Percentiles rank a stretch among this genome's conserved stretches.
These are phyloP conservation scores for Fusarium udum DNA, from an alignment of 2,329 filamentous ascomycete genomes.

Conservation along the genomic window DNA sequence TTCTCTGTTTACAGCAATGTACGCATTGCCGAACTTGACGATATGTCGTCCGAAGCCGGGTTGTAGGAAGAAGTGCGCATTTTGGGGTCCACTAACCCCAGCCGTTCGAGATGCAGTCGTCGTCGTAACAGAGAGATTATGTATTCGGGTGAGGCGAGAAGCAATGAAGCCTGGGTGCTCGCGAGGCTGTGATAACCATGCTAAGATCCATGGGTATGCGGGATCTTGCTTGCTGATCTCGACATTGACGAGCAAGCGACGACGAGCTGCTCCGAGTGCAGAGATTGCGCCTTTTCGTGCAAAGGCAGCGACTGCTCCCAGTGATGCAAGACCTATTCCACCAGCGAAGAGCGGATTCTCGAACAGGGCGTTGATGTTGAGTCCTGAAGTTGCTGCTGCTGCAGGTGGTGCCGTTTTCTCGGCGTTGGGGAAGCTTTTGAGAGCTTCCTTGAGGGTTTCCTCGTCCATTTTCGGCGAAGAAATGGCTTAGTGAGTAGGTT, in stretches of 20 bases:
- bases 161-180: slow-evolving; percentile 68
- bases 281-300: slow-evolving; percentile 80
- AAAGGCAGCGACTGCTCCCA: slow-evolving; percentile 84
- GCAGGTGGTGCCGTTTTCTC: slow-evolving; percentile 47
- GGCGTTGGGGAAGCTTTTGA: slow-evolving; percentile 34
- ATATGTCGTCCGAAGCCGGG: slow-evolving; percentile 92
- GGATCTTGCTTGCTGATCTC: slow-evolving; percentile 95
- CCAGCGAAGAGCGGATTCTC: slow-evolving; percentile 72
- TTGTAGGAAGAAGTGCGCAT: slow-evolving; percentile 86
- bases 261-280: slow-evolving; percentile 77
- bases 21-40: slow-evolving; percentile 85
- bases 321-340: slow-evolving; percentile 89
- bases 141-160: slow-evolving; percentile 66
- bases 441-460: slow-evolving; percentile 26
- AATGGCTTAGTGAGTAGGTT: slow-evolving; percentile 9
- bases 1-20: slow-evolving; percentile 86
- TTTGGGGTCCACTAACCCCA: slow-evolving; percentile 70
- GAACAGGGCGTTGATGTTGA: slow-evolving; percentile 67
- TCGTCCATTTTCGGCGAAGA: slow-evolving; percentile 25
- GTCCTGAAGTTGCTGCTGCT: slow-evolving; percentile 44
- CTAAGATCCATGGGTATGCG: slow-evolving; percentile 92
- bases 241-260: slow-evolving; percentile 90
- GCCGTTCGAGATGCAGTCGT: slow-evolving; percentile 68
- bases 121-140: slow-evolving; percentile 67
- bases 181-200: slow-evolving; percentile 91